A percentile compares a stretch with the other conserved stretches of the same genome.
Conservation (phyloP, 192 early-diverging fungal species). For the Gonapodya sp. region DNA sequence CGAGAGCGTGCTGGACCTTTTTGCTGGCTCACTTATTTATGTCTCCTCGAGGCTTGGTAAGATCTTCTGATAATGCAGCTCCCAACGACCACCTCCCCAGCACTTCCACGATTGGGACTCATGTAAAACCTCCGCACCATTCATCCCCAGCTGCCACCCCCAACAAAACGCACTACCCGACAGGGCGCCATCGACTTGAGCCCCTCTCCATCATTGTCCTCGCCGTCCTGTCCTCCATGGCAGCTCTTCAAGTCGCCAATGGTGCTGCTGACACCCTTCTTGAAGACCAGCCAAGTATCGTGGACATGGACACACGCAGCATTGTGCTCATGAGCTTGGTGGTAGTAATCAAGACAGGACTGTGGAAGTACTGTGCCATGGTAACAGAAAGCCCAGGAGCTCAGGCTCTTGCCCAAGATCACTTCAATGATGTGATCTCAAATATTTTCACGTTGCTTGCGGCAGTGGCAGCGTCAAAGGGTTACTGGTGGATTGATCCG, state of each 20-base stretch:
- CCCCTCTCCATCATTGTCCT: not conserved
- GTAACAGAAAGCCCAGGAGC: not conserved
- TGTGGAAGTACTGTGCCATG: not conserved
- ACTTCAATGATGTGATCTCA: not conserved
- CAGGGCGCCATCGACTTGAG: not conserved
- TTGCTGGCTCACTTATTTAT: not conserved
- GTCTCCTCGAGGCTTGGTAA: not conserved
- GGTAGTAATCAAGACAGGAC: not conserved
- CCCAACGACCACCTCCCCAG: too few species aligned
- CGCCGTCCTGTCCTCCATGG: not conserved
- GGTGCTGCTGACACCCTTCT: too few species aligned
- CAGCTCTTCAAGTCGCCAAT: not conserved
- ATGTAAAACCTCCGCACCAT: too few species aligned
- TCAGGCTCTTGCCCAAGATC: not conserved
- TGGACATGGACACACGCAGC: not conserved
- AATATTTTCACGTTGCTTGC: not conserved
- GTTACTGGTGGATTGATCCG: not conserved
- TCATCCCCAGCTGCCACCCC: too few species aligned
- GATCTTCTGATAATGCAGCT: too few species aligned
- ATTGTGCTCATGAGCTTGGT: not conserved
- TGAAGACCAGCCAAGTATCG: too few species aligned
- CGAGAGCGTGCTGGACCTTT: not conserved
- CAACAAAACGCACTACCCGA: too few species aligned
- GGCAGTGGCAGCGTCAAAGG: not conserved
- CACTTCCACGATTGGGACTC: too few species aligned